These are phyloP conservation scores for Scheffersomyces stambukii DNA, from an alignment of 1,139 yeast genomes.

Conservation along the genomic window DNA sequence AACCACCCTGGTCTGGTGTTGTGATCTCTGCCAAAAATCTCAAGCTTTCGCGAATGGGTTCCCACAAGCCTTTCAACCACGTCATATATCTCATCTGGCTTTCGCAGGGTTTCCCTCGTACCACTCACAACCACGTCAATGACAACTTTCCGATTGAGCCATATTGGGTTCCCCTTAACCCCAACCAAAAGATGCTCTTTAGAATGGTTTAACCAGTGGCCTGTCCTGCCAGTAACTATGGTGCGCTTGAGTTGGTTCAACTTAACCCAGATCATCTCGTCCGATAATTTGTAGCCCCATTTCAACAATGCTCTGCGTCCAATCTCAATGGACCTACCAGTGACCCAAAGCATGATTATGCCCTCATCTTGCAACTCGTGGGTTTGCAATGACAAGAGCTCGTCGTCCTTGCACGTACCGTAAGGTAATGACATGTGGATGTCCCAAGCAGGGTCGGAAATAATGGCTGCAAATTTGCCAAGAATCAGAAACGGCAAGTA, in stretches of 20 bases:
- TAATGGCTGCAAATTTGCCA: constrained; percentile 82
- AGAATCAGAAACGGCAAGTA: constrained; percentile 61
- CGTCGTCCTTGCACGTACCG: constrained; percentile 73
- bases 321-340: constrained; percentile 86
- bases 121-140: constrained; percentile 75
- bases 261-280: constrained; percentile 88
- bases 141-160: constrained; percentile 67
- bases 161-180: constrained; percentile 71
- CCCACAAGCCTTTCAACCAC: constrained; percentile 84
- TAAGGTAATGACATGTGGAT: constrained; percentile 79
- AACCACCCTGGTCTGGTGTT: constrained; percentile 90
- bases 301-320: constrained; percentile 71
- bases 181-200: constrained; percentile 89
- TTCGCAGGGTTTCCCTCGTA: constrained; percentile 83
- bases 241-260: constrained; percentile 84
- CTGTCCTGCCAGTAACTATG: constrained; percentile 92
- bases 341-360: constrained; percentile 81
- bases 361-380: constrained; percentile 78
- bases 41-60: constrained; percentile 68
- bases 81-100: constrained; percentile 89
- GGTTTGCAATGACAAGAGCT: constrained; percentile 63
- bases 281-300: constrained; percentile 80
- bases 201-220: constrained; percentile 95
- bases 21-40: constrained; percentile 83
- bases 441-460: constrained; percentile 92